Evolutionary conservation across 129 eudicot species (phyloP), one percentile per base, ranked within the genome.

Genomic region (Dittrichia graveolens): DNA sequence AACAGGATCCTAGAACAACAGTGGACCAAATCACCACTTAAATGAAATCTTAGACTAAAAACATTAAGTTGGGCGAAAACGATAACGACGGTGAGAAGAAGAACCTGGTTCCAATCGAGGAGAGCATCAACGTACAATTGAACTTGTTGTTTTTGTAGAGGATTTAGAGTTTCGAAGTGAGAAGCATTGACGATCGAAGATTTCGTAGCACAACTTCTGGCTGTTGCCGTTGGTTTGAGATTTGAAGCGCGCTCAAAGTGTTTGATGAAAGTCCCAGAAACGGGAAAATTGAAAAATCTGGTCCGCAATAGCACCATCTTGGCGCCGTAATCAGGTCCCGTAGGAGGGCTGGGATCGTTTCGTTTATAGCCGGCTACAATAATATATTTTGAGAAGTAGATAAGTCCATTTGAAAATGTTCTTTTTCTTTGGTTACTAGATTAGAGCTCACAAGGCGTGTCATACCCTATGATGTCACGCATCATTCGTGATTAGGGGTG

Each of bases 61-160:
- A 52, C 43, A 44, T 24, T 15, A 41, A 61, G 4, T 31, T 31
- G 42, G 16, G 16, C n/a, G 72, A 48, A 4, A 59, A 49, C 15
- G 10, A 18, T 24, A 48, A n/a, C 49, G 49, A 9, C n/a, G 10
- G 52, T 34, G n/a, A 16, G 52, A 42, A 11, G 3, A 37, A 60
- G 54, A 41, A 92, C 97, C 96, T 93, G 95, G 74, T 93, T 93
- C 98, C 98, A 93, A 54, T 83, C 69, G 70, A 89, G 95, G 65
- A 93, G 95, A 58, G 92, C 68, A 34, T 82, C 90, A n/a, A 93
- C 76, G 71, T 83, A 93, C 40, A 85, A 71, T 47, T 79, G 80
- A 16, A 87, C 75, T 81, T 93, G 98, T n/a, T 83, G 79, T 37
- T 87, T 70, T 48, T 93, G 96, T 10, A 74, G 73, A 6, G 87